phyloP scores from a whole-genome alignment of 2,329 filamentous ascomycete species.

The Aspergillus caelatus region DNA sequence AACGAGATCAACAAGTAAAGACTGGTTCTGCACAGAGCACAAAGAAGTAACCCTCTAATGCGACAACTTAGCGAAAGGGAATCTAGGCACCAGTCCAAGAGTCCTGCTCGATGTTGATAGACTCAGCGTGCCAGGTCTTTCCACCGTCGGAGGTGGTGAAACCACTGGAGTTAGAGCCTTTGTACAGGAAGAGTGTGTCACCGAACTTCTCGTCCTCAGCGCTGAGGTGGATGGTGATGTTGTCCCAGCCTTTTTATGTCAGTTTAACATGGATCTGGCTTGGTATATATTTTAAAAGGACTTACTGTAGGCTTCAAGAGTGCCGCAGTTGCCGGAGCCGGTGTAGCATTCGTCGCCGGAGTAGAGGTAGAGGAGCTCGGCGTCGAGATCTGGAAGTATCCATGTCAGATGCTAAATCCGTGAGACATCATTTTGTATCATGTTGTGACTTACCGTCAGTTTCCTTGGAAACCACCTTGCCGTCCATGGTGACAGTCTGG shows the following conservation, averaged over 20 bases:
- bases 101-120: not conserved
- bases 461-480: slow-evolving; percentile 21
- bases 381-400: slow-evolving; percentile 14
- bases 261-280: fast-evolving
- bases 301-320: slow-evolving; percentile 19
- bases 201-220: slow-evolving; percentile 18
- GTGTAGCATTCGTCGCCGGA: slow-evolving; percentile 26
- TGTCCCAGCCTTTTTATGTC: slow-evolving; percentile 14
- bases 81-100: not conserved
- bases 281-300: not conserved
- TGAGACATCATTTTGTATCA: not conserved
- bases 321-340: slow-evolving; percentile 22
- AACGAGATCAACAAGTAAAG: no score
- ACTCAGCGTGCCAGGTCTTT: slow-evolving; percentile 17
- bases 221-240: slow-evolving; percentile 22
- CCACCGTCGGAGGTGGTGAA: slow-evolving; percentile 19
- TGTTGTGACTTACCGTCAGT: slow-evolving; percentile 13
- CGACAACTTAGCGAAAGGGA: not conserved
- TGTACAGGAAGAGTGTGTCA: slow-evolving; percentile 16
- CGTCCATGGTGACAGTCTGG: slow-evolving; percentile 21
- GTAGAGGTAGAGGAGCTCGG: slow-evolving; percentile 21
- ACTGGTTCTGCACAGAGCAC: no score
- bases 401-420: not conserved
- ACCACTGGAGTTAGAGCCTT: slow-evolving; percentile 12
- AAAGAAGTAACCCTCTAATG: fast-evolving